Evolutionary conservation across 1,139 yeast species (phyloP).

Genomic region (Debaryomycetaceae sp.): DNA sequence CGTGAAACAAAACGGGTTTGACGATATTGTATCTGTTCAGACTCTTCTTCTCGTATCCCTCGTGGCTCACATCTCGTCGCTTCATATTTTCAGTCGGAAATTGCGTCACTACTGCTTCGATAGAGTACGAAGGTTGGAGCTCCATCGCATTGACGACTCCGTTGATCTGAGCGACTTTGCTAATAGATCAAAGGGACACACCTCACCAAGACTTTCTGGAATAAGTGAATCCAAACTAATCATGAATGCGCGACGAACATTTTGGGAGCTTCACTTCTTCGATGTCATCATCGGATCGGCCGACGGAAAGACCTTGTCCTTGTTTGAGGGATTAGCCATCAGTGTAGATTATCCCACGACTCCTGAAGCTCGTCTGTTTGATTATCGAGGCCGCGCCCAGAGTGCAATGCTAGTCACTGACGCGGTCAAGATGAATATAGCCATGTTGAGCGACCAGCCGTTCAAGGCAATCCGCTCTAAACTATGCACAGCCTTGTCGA

Average conservation of each 20-base stretch:
- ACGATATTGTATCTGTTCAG: constrained; percentile 27
- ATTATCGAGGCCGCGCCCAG: constrained; percentile 36
- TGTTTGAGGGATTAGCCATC: constrained; percentile 19
- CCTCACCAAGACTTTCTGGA: constrained; percentile 5
- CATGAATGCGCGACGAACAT: constrained; percentile 31
- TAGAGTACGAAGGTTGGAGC: no score
- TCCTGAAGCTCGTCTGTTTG: constrained; percentile 24
- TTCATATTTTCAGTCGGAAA: constrained; percentile 30
- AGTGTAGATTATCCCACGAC: constrained; percentile 23
- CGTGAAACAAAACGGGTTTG: constrained; percentile 10
- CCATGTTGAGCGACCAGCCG: constrained; percentile 26
- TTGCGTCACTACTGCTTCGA: constrained; percentile 29
- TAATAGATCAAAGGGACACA: background rate
- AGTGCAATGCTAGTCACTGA: constrained; percentile 37
- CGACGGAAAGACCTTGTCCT: constrained; percentile 35
- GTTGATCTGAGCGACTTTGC: background rate
- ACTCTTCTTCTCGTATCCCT: constrained; percentile 25
- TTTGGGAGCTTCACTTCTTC: constrained; percentile 39
- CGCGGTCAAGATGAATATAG: constrained; percentile 33
- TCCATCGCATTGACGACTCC: no score
- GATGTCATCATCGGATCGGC: constrained; percentile 43
- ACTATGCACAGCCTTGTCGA: constrained; percentile 33
- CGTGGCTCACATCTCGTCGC: constrained; percentile 35
- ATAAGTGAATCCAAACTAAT: constrained; percentile 4
- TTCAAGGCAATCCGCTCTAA: constrained; percentile 19